phyloP scores from a whole-genome alignment of 345 rosid species.

The Hypericum perforatum region DNA sequence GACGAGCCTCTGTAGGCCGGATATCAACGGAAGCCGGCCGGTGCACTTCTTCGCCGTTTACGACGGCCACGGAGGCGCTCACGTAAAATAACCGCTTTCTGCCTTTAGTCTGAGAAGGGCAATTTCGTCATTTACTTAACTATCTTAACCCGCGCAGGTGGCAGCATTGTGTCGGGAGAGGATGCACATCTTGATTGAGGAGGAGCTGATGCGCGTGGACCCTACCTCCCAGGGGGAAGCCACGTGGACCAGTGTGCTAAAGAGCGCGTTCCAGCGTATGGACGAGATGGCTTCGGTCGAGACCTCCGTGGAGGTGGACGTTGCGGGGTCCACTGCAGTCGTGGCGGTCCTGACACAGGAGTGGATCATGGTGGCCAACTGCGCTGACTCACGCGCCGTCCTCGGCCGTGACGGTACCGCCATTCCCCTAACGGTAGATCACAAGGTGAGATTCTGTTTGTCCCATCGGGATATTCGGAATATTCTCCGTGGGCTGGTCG shows the following conservation, averaged over 20 bases:
- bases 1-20: constrained; percentile 40
- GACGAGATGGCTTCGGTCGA: constrained; percentile 34
- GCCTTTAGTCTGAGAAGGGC: constrained; percentile 1
- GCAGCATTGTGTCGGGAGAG: constrained; percentile 34
- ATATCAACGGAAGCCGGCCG: constrained; percentile 29
- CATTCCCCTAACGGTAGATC: constrained; percentile 43
- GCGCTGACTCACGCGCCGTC: constrained; percentile 64
- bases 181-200: constrained; percentile 40
- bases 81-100: constrained; percentile 14
- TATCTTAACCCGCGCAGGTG: constrained; percentile 26
- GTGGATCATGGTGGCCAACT: constrained; percentile 42
- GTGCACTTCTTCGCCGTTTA: constrained; percentile 73
- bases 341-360: constrained; percentile 31
- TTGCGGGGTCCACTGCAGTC: constrained; percentile 47
- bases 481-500: no score
- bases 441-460: constrained; percentile 37
- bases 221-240: background rate
- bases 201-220: constrained; percentile 31
- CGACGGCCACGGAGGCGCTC: constrained; percentile 83
- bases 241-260: no score
- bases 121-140: constrained; percentile 9
- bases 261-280: constrained; percentile 16
- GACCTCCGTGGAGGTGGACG: constrained; percentile 27
- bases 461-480: no score
- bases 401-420: constrained; percentile 41